These are phyloP conservation scores for Erythrophleum fordii DNA, from an alignment of 306 rosid genomes.

Conservation along the genomic window DNA sequence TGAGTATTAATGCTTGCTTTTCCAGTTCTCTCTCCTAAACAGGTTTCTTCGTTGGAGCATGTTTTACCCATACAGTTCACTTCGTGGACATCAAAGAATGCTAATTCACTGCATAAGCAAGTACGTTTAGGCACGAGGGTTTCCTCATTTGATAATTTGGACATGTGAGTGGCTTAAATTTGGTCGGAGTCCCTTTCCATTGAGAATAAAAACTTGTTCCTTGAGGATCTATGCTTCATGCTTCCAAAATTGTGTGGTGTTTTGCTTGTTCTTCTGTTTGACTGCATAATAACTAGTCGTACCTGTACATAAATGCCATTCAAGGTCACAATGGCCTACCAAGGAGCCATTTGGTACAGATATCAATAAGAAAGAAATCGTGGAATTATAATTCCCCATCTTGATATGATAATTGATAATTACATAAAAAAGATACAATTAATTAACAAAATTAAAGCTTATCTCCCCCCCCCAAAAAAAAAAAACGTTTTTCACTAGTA, in stretches of 20 bases:
- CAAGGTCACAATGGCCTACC: not conserved
- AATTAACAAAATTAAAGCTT: no score
- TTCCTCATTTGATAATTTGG: conserved; percentile 65
- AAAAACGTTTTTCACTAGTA: no score
- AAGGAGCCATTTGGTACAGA: no score
- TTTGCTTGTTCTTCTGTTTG: not conserved
- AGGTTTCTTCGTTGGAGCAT: conserved; percentile 81
- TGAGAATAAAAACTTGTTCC: conserved; percentile 31
- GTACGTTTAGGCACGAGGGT: conserved; percentile 77
- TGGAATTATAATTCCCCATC: no score
- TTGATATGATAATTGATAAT: no score
- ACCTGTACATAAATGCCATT: not conserved
- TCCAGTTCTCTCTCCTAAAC: conserved; percentile 89
- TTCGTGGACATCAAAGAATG: conserved; percentile 57
- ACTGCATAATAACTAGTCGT: not conserved
- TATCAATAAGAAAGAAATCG: no score
- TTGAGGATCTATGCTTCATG: not conserved
- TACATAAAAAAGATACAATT: no score
- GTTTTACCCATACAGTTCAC: conserved; percentile 63
- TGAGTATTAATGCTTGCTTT: conserved; percentile 47
- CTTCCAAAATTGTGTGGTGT: not conserved
- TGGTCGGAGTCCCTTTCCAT: not conserved
- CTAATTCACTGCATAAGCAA: conserved; percentile 43
- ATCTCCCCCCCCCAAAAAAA: no score
- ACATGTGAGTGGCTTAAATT: conserved; percentile 63